A percentile compares a stretch with the other conserved stretches of the same genome.
phyloP scores from a whole-genome alignment of 2,329 filamentous ascomycete species.

The Aureobasidium musti region DNA sequence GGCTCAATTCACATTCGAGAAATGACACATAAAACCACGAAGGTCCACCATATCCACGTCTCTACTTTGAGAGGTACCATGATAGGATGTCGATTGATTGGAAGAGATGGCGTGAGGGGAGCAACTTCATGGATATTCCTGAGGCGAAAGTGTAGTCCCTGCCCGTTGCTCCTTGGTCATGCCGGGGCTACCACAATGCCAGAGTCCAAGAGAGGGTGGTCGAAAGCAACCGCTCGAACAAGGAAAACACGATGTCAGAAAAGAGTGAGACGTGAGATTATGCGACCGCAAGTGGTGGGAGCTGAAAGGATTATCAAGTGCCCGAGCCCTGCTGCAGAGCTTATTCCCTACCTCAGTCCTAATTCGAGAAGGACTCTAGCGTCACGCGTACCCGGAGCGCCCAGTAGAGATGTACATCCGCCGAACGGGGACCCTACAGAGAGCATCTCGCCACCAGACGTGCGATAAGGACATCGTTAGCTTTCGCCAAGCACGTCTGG shows the following conservation, averaged over 20 bases:
- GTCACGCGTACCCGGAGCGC: conserved; percentile 18
- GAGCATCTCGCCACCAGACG: conserved; percentile 10
- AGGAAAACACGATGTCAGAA: background rate
- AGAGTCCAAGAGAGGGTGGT: background rate
- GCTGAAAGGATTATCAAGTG: conserved; percentile 20
- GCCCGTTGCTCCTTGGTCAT: conserved; percentile 14
- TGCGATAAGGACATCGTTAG: conserved; percentile 16
- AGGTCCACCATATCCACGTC: conserved; percentile 52
- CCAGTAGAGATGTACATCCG: conserved; percentile 9
- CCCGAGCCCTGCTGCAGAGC: conserved; percentile 6
- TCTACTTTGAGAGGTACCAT: conserved; percentile 46
- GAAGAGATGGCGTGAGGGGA: background rate
- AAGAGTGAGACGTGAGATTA: conserved; percentile 6
- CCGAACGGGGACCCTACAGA: background rate
- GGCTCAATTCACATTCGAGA: conserved; percentile 45
- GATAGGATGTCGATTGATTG: background rate
- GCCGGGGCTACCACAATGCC: conserved; percentile 2
- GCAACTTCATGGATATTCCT: conserved; percentile 28
- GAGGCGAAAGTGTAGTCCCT: conserved; percentile 24
- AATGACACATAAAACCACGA: conserved; percentile 46
- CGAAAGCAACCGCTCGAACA: background rate
- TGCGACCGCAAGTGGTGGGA: conserved; percentile 2
- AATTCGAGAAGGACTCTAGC: conserved; percentile 28
- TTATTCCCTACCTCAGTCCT: conserved; percentile 18
- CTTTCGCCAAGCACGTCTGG: conserved; percentile 11